Percentiles rank a stretch among this genome's conserved stretches.
Conservation (phyloP, 441 rosid genomes). For the Corymbia citriodora region DNA sequence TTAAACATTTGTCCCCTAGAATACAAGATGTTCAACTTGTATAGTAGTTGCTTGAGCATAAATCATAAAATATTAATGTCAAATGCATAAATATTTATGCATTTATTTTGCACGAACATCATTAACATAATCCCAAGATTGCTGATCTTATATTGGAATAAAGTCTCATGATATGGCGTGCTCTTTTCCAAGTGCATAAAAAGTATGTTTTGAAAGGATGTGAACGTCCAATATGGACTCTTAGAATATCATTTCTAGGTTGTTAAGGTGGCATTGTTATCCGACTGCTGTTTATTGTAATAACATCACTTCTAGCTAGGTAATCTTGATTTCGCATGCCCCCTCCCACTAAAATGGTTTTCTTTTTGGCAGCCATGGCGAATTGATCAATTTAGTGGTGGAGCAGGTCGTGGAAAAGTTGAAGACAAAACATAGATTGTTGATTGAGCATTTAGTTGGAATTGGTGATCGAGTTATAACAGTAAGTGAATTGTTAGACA, state of each 20-base stretch:
- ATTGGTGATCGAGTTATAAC: fast-evolving
- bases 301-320: neutral
- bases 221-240: too few relatives aligned
- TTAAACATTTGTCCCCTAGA: too few relatives aligned
- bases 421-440: neutral
- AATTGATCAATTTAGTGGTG: fast-evolving
- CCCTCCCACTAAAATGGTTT: neutral
- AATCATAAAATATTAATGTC: too few relatives aligned
- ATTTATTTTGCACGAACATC: too few relatives aligned
- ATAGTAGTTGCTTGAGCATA: neutral
- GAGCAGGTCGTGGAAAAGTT: fast-evolving
- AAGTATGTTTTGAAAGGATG: neutral
- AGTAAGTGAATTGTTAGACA: too few relatives aligned
- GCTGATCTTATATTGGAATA: too few relatives aligned
- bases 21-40: neutral
- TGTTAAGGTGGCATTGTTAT: neutral
- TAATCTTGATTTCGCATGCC: neutral
- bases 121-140: neutral
- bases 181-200: neutral
- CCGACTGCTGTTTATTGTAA: fast-evolving
- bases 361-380: fast-evolving
- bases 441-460: neutral
- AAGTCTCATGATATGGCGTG: neutral
- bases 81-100: too few relatives aligned
- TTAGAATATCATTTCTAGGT: neutral